Base-by-base conservation (phyloP, 2,329 filamentous ascomycete genomes). In the Xylaria sp. region DNA sequence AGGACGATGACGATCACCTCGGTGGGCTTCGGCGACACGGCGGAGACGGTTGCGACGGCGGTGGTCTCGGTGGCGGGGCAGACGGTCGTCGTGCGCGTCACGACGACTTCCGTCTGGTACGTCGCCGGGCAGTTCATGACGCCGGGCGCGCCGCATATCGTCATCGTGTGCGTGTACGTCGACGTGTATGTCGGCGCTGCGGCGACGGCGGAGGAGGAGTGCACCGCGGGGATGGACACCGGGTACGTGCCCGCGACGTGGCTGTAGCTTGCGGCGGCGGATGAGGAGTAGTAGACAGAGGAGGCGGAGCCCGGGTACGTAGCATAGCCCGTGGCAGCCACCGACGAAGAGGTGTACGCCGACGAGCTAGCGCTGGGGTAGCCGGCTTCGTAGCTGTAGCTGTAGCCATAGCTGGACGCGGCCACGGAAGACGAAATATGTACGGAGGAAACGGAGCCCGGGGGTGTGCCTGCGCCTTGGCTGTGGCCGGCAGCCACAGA, bases 61-160 rank as follows among this genome's bases (percentile, higher is more conserved):
- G 37, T 17, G 8, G 56, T 27, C 23, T 51, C 19, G 0, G 49
- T 35, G 7, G 33, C 52, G 11, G 62, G 58, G 29, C 51, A 64
- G 23, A 61, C 17, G 4, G 58, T 64, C 6, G 58, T 62, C 13
- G 62, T 64, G 15, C 51, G 48, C 1, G 62, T 64, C 11, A 52
- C 62, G 49, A 55, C 31, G 1, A 58, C 58, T 25, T 53, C 44
- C 15, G 48, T 27, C 10, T 64, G 62, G 48, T 64, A 64, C n/a
- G 53, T 40, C 13, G 58, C 37, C 27, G 62, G 62, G 8, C 62
- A 62, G 33, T 64, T 64, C 33, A 62, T 53, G 4, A 52, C 62
- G 19, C 62, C 62, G 1, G 27, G 41, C 7, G 38, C 58, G 21
- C 54, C 54, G 21, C 62, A 64, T 48, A 43, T 43, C 15, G 62